Evolutionary conservation across 805 yeast genomes (phyloP).

Genomic region (Hanseniaspora mollemarum): DNA sequence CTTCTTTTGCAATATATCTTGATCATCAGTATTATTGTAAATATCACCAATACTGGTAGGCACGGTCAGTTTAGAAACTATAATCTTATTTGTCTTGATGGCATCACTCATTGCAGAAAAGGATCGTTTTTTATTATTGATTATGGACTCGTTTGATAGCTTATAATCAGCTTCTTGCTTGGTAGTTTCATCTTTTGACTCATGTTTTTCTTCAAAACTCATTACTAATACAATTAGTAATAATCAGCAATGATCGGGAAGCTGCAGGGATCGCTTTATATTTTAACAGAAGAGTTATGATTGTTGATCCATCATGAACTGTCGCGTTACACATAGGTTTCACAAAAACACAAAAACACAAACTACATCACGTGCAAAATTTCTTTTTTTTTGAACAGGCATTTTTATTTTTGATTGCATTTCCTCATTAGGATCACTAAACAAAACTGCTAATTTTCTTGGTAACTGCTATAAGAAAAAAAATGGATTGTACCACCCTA

Average conservation of each 20-base stretch:
- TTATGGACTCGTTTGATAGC: neutral
- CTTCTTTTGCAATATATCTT: neutral
- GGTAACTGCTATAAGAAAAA: too few species aligned
- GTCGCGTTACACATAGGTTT: neutral
- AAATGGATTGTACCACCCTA: too few species aligned
- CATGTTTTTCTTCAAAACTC: neutral
- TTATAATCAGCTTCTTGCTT: neutral
- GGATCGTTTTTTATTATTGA: neutral
- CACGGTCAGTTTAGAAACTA: conserved; percentile 8
- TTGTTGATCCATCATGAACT: neutral
- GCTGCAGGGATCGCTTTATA: too few species aligned
- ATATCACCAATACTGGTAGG: conserved; percentile 10
- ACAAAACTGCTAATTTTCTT: too few species aligned
- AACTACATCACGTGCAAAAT: neutral
- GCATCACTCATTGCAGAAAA: conserved; percentile 1
- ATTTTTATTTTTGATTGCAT: neutral
- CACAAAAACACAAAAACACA: neutral
- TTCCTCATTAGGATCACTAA: too few species aligned
- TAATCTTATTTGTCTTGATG: neutral
- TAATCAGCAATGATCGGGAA: too few species aligned
- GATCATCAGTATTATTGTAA: neutral
- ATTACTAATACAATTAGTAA: too few species aligned
- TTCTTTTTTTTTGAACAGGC: neutral
- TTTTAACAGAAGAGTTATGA: neutral
- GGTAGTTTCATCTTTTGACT: neutral